Evolutionary conservation across 2,329 filamentous ascomycete species (phyloP).

Genomic region (Colletotrichum simmondsii): DNA sequence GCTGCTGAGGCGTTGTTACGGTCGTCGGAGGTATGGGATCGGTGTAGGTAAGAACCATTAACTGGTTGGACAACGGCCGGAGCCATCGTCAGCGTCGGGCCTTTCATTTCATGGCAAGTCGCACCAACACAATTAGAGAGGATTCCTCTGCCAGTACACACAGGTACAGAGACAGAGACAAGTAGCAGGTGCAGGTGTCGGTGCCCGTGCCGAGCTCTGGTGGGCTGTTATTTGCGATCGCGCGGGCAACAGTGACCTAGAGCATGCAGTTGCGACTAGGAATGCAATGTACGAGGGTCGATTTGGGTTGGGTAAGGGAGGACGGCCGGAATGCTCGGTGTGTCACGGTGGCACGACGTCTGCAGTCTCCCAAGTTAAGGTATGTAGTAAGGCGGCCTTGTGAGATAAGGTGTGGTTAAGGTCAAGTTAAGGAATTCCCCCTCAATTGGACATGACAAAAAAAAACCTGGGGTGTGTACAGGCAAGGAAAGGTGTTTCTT

Average conservation of each 20-base stretch:
- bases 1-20: conserved; percentile 35
- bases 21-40: conserved; percentile 47
- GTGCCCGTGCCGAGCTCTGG: neutral
- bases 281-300: conserved; percentile 10
- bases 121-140: conserved; percentile 1
- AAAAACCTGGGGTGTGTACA: conserved; percentile 10
- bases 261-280: conserved; percentile 10
- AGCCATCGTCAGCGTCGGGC: conserved; percentile 51
- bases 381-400: neutral
- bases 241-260: conserved; percentile 12
- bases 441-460: conserved; percentile 12
- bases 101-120: conserved; percentile 47
- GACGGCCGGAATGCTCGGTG: conserved; percentile 32
- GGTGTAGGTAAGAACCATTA: conserved; percentile 41
- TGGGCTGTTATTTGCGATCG: conserved; percentile 12
- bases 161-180: no score
- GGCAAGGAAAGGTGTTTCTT: conserved; percentile 1
- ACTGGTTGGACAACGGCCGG: conserved; percentile 45
- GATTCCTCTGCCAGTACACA: neutral
- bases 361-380: conserved; percentile 5
- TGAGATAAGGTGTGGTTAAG: conserved; percentile 15
- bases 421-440: conserved; percentile 13
- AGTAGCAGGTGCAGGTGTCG: conserved; percentile 20
- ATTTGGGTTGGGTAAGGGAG: conserved; percentile 23
- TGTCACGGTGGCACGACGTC: conserved; percentile 32